Percentiles rank a stretch among this genome's conserved stretches.
phyloP scores from a whole-genome alignment of 2,329 filamentous ascomycete species.

The Talaromyces islandicus region DNA sequence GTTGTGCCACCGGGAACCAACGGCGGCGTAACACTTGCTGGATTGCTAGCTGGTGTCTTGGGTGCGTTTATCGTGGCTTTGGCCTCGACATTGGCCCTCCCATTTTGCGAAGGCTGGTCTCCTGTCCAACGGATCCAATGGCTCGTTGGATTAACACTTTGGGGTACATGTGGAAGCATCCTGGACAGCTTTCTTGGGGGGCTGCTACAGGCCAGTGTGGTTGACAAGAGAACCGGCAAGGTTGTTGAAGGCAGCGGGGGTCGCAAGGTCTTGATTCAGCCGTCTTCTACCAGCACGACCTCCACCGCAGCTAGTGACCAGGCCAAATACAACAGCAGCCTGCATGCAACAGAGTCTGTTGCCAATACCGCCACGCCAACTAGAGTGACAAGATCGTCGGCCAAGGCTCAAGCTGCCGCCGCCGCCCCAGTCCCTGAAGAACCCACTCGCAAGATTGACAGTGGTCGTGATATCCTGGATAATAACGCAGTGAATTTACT shows the following conservation, averaged over 20 bases:
- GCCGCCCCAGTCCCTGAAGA: conserved; percentile 38
- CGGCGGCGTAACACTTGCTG: conserved; percentile 75
- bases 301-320: conserved; percentile 13
- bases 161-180: conserved; percentile 73
- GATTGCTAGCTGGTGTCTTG: conserved; percentile 65
- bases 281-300: conserved; percentile 22
- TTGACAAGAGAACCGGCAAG: conserved; percentile 76
- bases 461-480: conserved; percentile 68
- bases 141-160: conserved; percentile 55
- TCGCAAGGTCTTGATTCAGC: conserved; percentile 43
- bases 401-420: conserved; percentile 10
- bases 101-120: conserved; percentile 51
- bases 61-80: conserved; percentile 67
- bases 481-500: conserved; percentile 95
- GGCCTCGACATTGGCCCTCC: conserved; percentile 61
- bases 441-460: conserved; percentile 56
- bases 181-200: conserved; percentile 85
- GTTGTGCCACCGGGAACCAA: conserved; percentile 88
- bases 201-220: conserved; percentile 76
- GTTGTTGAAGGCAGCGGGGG: conserved; percentile 84
- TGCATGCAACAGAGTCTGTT: conserved; percentile 22
- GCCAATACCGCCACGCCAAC: conserved; percentile 21
- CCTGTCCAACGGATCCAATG: conserved; percentile 46
- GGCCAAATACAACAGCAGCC: conserved; percentile 16
- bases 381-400: conserved; percentile 13